phyloP scores from a whole-genome alignment of 78 protist genomes.

The Dictyostelium brefeldianum region DNA sequence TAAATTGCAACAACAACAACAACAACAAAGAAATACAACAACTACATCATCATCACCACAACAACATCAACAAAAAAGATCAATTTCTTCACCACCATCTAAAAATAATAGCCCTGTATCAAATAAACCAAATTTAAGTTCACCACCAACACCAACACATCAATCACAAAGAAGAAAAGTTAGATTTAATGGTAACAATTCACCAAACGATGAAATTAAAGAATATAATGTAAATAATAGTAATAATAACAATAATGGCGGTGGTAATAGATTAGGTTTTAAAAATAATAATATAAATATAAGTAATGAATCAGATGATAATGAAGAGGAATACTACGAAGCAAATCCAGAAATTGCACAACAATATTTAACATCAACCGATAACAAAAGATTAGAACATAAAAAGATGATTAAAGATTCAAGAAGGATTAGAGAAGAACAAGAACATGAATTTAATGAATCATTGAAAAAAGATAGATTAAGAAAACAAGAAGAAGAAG shows the following conservation, averaged over 20 bases:
- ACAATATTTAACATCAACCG: constrained; percentile 11
- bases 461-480: constrained; percentile 32
- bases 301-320: constrained; percentile 35
- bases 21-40: constrained; percentile 16
- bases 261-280: neutral
- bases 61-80: constrained; percentile 5
- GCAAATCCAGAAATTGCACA: constrained; percentile 42
- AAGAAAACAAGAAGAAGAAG: constrained; percentile 28
- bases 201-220: constrained; percentile 20
- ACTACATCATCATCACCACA: neutral
- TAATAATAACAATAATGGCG: neutral
- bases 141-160: constrained; percentile 4
- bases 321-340: constrained; percentile 8
- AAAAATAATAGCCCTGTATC: constrained; percentile 18
- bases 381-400: constrained; percentile 3
- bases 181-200: neutral
- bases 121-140: constrained; percentile 24
- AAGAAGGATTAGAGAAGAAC: constrained; percentile 30
- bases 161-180: constrained; percentile 19
- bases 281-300: neutral
- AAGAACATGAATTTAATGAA: constrained; percentile 53
- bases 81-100: constrained; percentile 7
- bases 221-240: neutral
- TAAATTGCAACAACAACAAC: neutral
- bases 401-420: constrained; percentile 26